Conservation (phyloP, 1,284 basidiomycete species). For the Phlebopus sp. region DNA sequence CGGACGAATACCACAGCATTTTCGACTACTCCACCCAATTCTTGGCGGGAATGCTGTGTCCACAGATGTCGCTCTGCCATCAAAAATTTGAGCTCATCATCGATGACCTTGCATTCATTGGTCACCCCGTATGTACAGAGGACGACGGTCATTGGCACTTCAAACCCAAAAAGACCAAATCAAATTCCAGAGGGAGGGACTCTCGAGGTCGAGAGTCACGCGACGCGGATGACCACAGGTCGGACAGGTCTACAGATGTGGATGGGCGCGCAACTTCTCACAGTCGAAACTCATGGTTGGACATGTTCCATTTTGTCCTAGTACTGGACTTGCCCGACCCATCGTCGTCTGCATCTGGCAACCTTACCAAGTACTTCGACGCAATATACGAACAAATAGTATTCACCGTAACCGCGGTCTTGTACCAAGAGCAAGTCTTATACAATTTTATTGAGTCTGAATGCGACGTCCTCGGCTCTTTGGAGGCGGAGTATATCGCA, state of each 20-base stretch:
- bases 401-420: constrained; percentile 84
- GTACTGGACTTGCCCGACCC: constrained; percentile 90
- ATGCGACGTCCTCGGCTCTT: constrained; percentile 61
- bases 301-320: constrained; percentile 85
- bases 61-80: constrained; percentile 80
- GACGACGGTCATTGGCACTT: constrained; percentile 74
- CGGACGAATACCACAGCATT: constrained; percentile 61
- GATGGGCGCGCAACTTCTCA: constrained; percentile 19
- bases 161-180: constrained; percentile 53
- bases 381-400: constrained; percentile 84
- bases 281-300: constrained; percentile 51
- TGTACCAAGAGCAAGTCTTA: constrained; percentile 83
- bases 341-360: constrained; percentile 74
- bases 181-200: constrained; percentile 51
- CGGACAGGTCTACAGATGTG: constrained; percentile 35
- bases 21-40: constrained; percentile 83
- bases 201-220: constrained; percentile 40
- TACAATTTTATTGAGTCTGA: constrained; percentile 81
- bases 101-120: constrained; percentile 92
- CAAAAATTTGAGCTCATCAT: constrained; percentile 92
- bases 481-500: constrained; percentile 66
- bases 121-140: constrained; percentile 87
- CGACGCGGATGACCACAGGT: constrained; percentile 31
- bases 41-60: constrained; percentile 80
- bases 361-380: constrained; percentile 76